These are phyloP conservation scores for Rubroshorea leprosula DNA, from an alignment of 345 rosid species.

Conservation along the genomic window DNA sequence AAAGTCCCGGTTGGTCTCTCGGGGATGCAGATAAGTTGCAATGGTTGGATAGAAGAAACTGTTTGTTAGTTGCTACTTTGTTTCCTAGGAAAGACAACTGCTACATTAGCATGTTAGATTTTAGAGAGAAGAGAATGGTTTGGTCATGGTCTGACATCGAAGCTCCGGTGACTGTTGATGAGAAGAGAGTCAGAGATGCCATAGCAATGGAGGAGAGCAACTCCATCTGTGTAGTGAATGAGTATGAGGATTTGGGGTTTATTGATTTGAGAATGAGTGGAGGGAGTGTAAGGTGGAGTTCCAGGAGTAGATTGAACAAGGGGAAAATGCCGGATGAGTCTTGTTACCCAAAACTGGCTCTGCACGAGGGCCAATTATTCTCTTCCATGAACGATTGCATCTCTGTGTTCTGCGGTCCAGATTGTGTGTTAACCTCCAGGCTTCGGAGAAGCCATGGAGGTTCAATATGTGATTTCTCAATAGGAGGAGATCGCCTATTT, in stretches of 20 bases:
- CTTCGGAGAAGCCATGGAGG: constrained; percentile 68
- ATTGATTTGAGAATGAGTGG: constrained; percentile 69
- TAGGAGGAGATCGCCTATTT: constrained; percentile 85
- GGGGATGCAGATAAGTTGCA: constrained; percentile 95
- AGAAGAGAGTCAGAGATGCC: constrained; percentile 89
- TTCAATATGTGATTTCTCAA: constrained; percentile 85
- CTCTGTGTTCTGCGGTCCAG: constrained; percentile 85
- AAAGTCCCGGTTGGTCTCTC: constrained; percentile 76
- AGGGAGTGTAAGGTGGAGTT: constrained; percentile 89
- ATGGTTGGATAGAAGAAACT: constrained; percentile 65
- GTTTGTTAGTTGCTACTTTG: constrained; percentile 84
- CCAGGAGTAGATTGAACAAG: constrained; percentile 76
- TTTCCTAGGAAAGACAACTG: constrained; percentile 96
- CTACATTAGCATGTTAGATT: constrained; percentile 88
- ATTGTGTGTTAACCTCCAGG: constrained; percentile 81
- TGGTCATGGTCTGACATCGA: constrained; percentile 95
- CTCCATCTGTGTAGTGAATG: constrained; percentile 87
- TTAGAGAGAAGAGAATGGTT: constrained; percentile 74
- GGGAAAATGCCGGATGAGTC: constrained; percentile 89
- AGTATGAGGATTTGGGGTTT: constrained; percentile 90
- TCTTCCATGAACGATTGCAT: constrained; percentile 92
- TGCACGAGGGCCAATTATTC: constrained; percentile 79
- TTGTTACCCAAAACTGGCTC: constrained; percentile 81
- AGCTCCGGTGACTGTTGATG: constrained; percentile 50
- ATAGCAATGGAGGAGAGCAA: constrained; percentile 83